Percentiles rank a stretch among this genome's conserved stretches.
Evolutionary conservation across 352 stramenopile species (phyloP).

Genomic region (Thraustotheca clavata): DNA sequence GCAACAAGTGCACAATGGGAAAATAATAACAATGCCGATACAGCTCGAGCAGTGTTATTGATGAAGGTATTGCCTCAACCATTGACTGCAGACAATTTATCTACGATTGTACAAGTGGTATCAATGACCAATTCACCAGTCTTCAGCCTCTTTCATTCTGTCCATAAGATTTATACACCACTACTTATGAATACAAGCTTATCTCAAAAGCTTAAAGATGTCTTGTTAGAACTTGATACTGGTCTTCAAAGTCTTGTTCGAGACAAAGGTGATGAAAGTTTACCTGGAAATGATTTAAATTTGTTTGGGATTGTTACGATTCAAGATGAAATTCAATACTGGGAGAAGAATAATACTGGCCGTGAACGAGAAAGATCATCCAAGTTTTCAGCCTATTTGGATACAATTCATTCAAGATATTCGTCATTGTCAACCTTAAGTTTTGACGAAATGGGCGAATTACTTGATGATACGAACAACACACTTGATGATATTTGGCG

Average conservation of each 20-base stretch:
- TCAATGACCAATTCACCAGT: conserved; percentile 59
- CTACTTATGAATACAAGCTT: conserved; percentile 57
- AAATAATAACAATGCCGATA: conserved; percentile 19
- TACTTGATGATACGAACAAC: conserved; percentile 80
- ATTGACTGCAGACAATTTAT: conserved; percentile 62
- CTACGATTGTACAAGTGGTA: conserved; percentile 59
- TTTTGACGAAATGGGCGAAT: conserved; percentile 72
- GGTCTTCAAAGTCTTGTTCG: conserved; percentile 44
- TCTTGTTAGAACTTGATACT: conserved; percentile 62
- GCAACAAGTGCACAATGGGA: conserved; percentile 12
- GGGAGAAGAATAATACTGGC: conserved; percentile 42
- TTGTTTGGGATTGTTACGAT: conserved; percentile 77
- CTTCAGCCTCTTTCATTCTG: conserved; percentile 64
- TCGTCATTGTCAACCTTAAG: conserved; percentile 44
- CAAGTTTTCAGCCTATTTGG: conserved; percentile 71
- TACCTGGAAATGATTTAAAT: conserved; percentile 26
- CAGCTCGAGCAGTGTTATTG: conserved; percentile 37
- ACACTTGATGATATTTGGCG: conserved; percentile 86
- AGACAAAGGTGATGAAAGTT: conserved; percentile 22
- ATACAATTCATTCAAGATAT: conserved; percentile 78
- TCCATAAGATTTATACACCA: conserved; percentile 79
- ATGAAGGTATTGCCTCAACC: conserved; percentile 44
- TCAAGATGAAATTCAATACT: conserved; percentile 83
- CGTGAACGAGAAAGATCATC: conserved; percentile 44
- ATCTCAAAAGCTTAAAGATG: conserved; percentile 73